Evolutionary conservation across 2,329 filamentous ascomycete genomes (phyloP).

Genomic region (Colletotrichum caudatum): DNA sequence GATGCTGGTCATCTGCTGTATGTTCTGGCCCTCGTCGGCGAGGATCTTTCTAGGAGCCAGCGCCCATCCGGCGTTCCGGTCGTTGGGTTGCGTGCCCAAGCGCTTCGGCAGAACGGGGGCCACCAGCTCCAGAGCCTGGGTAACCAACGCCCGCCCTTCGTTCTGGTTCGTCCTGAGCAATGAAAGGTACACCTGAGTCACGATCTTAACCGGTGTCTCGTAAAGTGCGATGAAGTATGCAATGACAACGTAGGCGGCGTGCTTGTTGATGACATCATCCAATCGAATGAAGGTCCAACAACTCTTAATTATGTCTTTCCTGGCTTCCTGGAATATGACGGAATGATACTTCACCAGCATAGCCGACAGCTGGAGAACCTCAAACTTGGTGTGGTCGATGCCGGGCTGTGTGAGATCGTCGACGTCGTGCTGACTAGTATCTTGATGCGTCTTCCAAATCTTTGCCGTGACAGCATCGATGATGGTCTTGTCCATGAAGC

Average conservation of each 20-base stretch:
- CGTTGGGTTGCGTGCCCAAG: conserved; percentile 74
- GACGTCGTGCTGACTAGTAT: conserved; percentile 85
- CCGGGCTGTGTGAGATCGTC: conserved; percentile 88
- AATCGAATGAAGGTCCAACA: conserved; percentile 98
- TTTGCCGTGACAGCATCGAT: conserved; percentile 92
- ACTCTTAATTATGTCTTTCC: conserved; percentile 99
- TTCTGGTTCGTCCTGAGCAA: conserved; percentile 94
- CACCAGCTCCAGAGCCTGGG: conserved; percentile 91
- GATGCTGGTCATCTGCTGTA: conserved; percentile 96
- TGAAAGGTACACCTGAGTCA: conserved; percentile 93
- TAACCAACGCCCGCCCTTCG: conserved; percentile 90
- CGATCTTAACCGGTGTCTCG: conserved; percentile 96
- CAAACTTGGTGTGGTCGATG: conserved; percentile 96
- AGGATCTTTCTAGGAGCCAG: conserved; percentile 90
- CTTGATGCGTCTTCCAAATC: conserved; percentile 91
- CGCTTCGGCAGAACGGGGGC: conserved; percentile 94
- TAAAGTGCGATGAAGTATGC: conserved; percentile 98
- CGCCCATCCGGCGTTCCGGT: conserved; percentile 87
- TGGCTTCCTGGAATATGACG: conserved; percentile 85
- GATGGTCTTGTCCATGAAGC: conserved; percentile 86
- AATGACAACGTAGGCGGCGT: conserved; percentile 96
- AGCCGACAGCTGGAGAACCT: conserved; percentile 93
- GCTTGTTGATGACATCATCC: conserved; percentile 99
- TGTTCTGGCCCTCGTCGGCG: conserved; percentile 92
- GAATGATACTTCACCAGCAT: conserved; percentile 96